These are phyloP conservation scores for Barnettozyma populi DNA, from an alignment of 805 yeast species.

Conservation along the genomic window DNA sequence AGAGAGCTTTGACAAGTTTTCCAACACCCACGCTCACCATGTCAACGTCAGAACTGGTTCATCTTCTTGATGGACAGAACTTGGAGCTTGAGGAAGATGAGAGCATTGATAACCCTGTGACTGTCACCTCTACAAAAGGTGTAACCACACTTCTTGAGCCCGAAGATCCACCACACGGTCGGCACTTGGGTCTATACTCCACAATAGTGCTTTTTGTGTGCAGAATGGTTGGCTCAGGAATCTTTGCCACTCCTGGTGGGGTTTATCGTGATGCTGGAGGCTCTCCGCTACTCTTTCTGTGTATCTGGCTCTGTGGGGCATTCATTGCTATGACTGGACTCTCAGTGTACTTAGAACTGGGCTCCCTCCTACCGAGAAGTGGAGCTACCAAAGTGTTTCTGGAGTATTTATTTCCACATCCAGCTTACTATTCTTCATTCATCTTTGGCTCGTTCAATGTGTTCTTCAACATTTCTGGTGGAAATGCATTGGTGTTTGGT, in stretches of 20 bases:
- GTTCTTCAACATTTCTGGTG: slow-evolving; percentile 48
- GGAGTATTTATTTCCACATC: slow-evolving; percentile 56
- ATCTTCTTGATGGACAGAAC: slow-evolving; percentile 3
- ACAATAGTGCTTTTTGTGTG: slow-evolving; percentile 58
- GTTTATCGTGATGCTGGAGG: slow-evolving; percentile 52
- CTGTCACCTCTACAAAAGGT: slow-evolving; percentile 1
- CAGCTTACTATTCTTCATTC: slow-evolving; percentile 47
- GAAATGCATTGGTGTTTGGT: slow-evolving; percentile 53
- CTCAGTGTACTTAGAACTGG: slow-evolving; percentile 59
- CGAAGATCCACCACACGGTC: slow-evolving; percentile 49
- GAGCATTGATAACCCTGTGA: slow-evolving; percentile 8
- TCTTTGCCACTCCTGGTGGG: slow-evolving; percentile 54
- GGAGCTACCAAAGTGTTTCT: slow-evolving; percentile 70
- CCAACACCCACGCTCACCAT: neutral
- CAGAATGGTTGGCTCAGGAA: slow-evolving; percentile 69
- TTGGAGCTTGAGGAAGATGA: slow-evolving; percentile 13
- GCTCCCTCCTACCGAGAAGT: slow-evolving; percentile 60
- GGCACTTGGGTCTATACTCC: slow-evolving; percentile 63
- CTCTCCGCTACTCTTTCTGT: slow-evolving; percentile 50
- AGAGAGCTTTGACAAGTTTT: too few species aligned
- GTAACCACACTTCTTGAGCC: slow-evolving; percentile 6
- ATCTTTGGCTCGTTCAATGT: slow-evolving; percentile 36
- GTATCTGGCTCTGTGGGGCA: slow-evolving; percentile 59
- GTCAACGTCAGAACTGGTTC: neutral
- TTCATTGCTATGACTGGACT: slow-evolving; percentile 57